Base-by-base conservation (phyloP, 73 alveolate genomes). In the Paramecium sexaurelia region DNA sequence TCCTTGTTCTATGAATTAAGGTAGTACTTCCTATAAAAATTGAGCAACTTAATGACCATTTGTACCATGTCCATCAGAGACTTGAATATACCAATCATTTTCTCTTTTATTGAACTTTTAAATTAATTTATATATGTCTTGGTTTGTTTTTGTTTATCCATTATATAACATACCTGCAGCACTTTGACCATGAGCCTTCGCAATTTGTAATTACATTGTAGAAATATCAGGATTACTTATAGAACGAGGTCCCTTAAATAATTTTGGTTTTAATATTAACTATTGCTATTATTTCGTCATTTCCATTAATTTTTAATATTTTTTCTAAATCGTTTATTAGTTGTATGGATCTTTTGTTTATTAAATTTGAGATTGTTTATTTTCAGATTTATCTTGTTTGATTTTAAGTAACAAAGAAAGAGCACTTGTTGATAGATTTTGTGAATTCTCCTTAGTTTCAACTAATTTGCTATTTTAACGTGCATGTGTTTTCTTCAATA, bases 41-140 rank as follows among this genome's bases (percentile, higher is more conserved):
- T 69, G 7, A n/a, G 94, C 85, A 6, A 82, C 94, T 22, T 39
- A 82, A 29, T 88, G 94, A 17, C 94, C 94, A n/a, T 88, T 88
- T 9, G 87, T 88, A 7, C 94, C 94, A 88, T 88, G 94, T 26
- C 94, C 94, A 69, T 88, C 94, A 22, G 91, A 88, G 1, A 88
- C 94, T n/a, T 82, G 39, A 71, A 40, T 55, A 69, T 55, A 88
- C 69, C 87, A 88, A 47, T 88, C 87, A 11, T 75, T 68, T 71
- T 88, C 87, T 71, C 75, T 36, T 6, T 36, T 87, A 26, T 61
- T 19, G 26, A 87, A 87, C 10, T 45, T 66, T n/a, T 66, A 33
- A n/a, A 78, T 68, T 35, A 68, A 51, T 15, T 67, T 87, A 35
- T 87, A 88, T 11, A 57, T 69, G 39, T 88, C 94, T 27, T 88